phyloP scores from a whole-genome alignment of 2,329 filamentous ascomycete genomes.

The Penicillium sp. region DNA sequence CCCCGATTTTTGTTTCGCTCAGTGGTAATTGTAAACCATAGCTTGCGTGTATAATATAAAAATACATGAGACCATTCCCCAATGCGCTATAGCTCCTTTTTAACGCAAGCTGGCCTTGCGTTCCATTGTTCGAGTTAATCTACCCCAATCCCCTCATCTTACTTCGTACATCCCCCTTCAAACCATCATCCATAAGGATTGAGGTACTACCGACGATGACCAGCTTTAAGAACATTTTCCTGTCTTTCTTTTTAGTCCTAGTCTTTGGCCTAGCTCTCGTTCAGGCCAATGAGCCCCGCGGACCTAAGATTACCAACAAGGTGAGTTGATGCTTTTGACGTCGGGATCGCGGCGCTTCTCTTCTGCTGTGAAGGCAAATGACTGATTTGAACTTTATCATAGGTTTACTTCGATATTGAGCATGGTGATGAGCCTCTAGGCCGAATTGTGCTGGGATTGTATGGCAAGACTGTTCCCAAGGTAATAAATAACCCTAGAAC shows the following conservation, averaged over 20 bases:
- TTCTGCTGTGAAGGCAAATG: background rate
- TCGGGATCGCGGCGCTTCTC: background rate
- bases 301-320: conserved; percentile 95
- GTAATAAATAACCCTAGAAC: conserved; percentile 41
- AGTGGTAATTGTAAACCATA: background rate
- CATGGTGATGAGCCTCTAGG: conserved; percentile 67
- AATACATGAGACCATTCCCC: conserved; percentile 15
- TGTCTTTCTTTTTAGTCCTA: conserved; percentile 77
- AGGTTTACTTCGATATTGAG: conserved; percentile 70
- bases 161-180: background rate
- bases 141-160: conserved; percentile 26
- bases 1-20: background rate
- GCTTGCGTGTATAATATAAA: conserved; percentile 2
- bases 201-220: conserved; percentile 32
- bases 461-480: conserved; percentile 71
- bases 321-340: conserved; percentile 45
- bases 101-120: conserved; percentile 43
- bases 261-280: conserved; percentile 73
- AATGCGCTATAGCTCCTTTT: conserved; percentile 29
- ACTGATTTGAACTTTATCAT: conserved; percentile 19
- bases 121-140: conserved; percentile 18
- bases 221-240: conserved; percentile 41
- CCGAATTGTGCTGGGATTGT: conserved; percentile 67
- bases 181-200: conserved; percentile 4
- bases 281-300: conserved; percentile 66